phyloP scores from a whole-genome alignment of 1,284 basidiomycete species.

The Athelia sp. region DNA sequence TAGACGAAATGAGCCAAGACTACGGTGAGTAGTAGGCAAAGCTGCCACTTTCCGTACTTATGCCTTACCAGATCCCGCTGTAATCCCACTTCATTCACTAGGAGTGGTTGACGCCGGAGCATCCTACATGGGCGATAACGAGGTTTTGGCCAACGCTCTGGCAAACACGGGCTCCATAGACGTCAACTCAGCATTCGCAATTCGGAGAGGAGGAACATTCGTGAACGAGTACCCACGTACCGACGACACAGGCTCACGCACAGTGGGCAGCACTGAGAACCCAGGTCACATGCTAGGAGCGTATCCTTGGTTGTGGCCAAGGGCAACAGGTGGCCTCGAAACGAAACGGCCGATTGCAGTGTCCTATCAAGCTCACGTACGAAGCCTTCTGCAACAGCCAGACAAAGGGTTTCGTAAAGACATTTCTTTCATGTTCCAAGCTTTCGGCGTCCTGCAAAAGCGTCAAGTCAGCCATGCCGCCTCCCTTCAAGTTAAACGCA shows the following conservation, averaged over 20 bases:
- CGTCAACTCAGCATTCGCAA: constrained; percentile 12
- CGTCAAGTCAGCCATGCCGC: background rate
- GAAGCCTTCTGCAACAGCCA: constrained; percentile 21
- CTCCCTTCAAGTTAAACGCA: constrained; percentile 18
- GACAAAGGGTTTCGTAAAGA: constrained; percentile 22
- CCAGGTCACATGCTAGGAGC: constrained; percentile 21
- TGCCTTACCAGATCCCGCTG: background rate
- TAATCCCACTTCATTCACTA: constrained; percentile 8
- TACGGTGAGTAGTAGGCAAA: background rate
- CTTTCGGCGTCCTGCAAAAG: constrained; percentile 15
- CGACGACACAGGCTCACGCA: constrained; percentile 4
- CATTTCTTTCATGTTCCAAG: constrained; percentile 16
- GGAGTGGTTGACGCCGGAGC: constrained; percentile 17
- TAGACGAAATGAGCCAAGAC: background rate
- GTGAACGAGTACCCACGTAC: constrained; percentile 18
- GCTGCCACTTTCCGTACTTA: too few species aligned
- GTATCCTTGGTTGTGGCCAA: constrained; percentile 34
- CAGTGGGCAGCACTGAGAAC: constrained; percentile 10
- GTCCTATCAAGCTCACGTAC: constrained; percentile 25
- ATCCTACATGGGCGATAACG: constrained; percentile 6
- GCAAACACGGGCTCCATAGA: constrained; percentile 10
- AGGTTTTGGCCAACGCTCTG: constrained; percentile 15
- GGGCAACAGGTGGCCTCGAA: constrained; percentile 33
- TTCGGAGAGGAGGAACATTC: constrained; percentile 13
- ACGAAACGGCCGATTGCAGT: constrained; percentile 7